Conservation (phyloP, 805 yeast genomes). For the Kurtzmaniella cleridarum region DNA sequence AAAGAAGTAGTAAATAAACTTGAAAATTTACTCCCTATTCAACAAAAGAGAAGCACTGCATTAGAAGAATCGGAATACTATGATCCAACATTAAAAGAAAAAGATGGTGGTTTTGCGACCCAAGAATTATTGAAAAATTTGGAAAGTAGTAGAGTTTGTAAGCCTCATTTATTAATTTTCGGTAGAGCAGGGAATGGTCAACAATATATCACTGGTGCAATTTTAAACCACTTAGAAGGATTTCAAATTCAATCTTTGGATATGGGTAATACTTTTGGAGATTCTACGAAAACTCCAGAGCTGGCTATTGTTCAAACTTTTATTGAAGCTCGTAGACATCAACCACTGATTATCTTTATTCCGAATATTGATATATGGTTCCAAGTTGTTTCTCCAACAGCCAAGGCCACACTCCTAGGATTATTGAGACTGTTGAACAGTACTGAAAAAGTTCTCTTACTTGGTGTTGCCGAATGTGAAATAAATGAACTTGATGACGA, state of each 20-base stretch:
- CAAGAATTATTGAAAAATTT: slow-evolving; percentile 54
- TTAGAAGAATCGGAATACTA: slow-evolving; percentile 67
- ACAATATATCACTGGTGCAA: slow-evolving; percentile 75
- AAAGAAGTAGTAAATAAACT: slow-evolving; percentile 42
- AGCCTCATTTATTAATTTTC: slow-evolving; percentile 72
- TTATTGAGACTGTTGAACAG: slow-evolving; percentile 64
- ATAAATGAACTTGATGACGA: slow-evolving; percentile 40
- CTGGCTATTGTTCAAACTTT: slow-evolving; percentile 77
- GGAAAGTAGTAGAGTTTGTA: slow-evolving; percentile 60
- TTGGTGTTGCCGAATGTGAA: slow-evolving; percentile 63
- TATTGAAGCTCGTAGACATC: slow-evolving; percentile 82
- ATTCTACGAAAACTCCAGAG: slow-evolving; percentile 77
- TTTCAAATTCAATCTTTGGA: slow-evolving; percentile 85
- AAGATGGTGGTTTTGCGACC: slow-evolving; percentile 61
- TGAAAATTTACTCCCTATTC: slow-evolving; percentile 56
- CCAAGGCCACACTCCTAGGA: slow-evolving; percentile 66
- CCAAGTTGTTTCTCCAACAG: slow-evolving; percentile 59
- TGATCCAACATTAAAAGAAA: slow-evolving; percentile 50
- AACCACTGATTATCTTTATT: slow-evolving; percentile 78
- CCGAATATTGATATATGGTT: slow-evolving; percentile 82
- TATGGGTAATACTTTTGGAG: slow-evolving; percentile 69
- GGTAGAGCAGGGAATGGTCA: slow-evolving; percentile 85
- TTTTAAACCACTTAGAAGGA: slow-evolving; percentile 79
- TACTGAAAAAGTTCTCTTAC: slow-evolving; percentile 64
- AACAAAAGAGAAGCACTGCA: slow-evolving; percentile 36